Evolutionary conservation across 2,329 filamentous ascomycete genomes (phyloP), one percentile per base, ranked within the genome.

Genomic region (Fusarium sp.): DNA sequence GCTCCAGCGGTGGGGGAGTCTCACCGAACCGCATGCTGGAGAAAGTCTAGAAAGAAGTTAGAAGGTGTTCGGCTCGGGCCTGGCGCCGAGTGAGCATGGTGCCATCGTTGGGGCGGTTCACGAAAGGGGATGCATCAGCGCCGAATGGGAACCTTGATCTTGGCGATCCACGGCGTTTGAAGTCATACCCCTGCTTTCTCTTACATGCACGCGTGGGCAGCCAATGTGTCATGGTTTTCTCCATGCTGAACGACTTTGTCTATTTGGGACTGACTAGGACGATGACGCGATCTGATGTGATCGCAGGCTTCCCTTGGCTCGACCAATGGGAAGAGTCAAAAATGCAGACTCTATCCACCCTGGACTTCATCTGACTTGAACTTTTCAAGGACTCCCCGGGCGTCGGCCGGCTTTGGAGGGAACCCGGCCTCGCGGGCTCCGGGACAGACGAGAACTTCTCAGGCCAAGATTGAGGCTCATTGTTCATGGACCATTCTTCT

Each of bases 201-300:
- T 56, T 35, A 35, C 29, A 45, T 25, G 40, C n/a, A 9, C 11
- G 18, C 33, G 61, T 69, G 70, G 54, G 66, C 54, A 74, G 67
- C 73, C 70, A 52, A 75, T 75, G 73, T 75, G 73, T 75, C 73
- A 75, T 75, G 73, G 61, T 68, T 47, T 73, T 29, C 68, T 33
- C 54, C 38, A 50, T 29, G 59, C 58, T 52, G 31, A 31, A 68
- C 62, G 54, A 45, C 60, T 71, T 66, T 18, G 29, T 35, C 25
- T 47, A 7, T 27, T 63, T 71, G 40, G 57, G 52, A 71, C 31
- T 40, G 75, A 79, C 77, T 54, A 52, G 77, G 75, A 61, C 77
- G 77, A 79, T 79, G 77, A 71, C 77, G 77, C 77, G 75, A 79
- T 79, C 77, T 78, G 74, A 77, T 71, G 77, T 76, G 74, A 78